Base-by-base conservation (phyloP, 495 filamentous ascomycete species). In the Xylaria grammica region DNA sequence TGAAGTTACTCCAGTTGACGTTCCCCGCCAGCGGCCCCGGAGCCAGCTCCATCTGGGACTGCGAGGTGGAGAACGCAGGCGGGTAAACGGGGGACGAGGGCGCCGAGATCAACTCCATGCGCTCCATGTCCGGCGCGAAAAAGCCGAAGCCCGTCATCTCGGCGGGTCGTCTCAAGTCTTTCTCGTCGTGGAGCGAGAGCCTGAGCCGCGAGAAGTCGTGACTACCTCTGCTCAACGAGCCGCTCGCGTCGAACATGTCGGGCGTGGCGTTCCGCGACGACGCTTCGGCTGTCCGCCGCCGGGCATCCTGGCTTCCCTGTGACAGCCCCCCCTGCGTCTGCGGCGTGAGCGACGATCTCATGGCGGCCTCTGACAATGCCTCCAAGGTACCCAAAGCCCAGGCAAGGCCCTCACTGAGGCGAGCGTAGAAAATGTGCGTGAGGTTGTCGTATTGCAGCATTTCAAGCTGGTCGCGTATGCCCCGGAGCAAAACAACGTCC, bases 391-490 rank as follows among this genome's bases (percentile, higher is more conserved):
- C 63, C 1, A 65, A 3, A 19, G 63, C 63, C 63, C 63, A 65
- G 17, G 30, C 24, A 17, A 65, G 45, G 4, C 54, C 55, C 13
- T 40, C 45, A 24, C 50, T 53, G 11, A 59, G 57, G 34, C 63
- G 63, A 30, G 63, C 54, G 34, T 65, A 65, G 46, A 65, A 65
- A 10, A 45, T 65, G 46, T 60, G 55, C 26, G 63, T 38, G 20
- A 59, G 42, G 8, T 65, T 59, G 44, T 65, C 63, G 15, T 52
- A 51, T 19, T 65, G 63, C 32, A 65, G 36, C 30, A 65, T 57
- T 11, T 65, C 34, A 15, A 59, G 55, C 40, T 59, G 44, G 3
- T 52, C 46, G 63, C 46, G 52, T 9, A 65, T 42, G 1, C 34
- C 45, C 11, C 63, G 63, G 13, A 65, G 55, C 24, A 65, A 36